phyloP scores from a whole-genome alignment of 495 filamentous ascomycete species.

The Annulohypoxylon maeteangense region DNA sequence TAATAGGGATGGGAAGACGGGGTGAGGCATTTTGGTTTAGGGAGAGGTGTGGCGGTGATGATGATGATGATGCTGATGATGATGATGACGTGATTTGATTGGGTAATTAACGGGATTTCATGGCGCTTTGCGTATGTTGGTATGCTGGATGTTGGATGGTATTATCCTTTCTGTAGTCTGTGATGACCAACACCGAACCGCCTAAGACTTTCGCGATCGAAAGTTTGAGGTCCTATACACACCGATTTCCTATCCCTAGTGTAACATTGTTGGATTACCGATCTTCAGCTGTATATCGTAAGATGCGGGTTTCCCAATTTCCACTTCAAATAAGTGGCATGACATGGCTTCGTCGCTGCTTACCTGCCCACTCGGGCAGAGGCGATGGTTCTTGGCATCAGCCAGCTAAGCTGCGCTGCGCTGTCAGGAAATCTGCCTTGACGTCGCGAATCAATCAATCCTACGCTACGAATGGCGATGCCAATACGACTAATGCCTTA shows the following conservation, averaged over 20 bases:
- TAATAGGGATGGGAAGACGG: not conserved
- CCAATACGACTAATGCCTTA: too few relatives aligned
- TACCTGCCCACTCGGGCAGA: not conserved
- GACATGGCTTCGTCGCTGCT: not conserved
- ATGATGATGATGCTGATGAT: not conserved
- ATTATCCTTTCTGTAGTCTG: conserved; percentile 19
- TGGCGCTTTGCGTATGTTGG: too few relatives aligned
- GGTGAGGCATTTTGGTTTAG: conserved; percentile 16
- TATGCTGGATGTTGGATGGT: too few relatives aligned
- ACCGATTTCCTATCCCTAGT: not conserved
- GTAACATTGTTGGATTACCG: not conserved
- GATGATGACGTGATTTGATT: not conserved
- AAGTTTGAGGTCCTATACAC: not conserved
- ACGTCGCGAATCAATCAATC: not conserved
- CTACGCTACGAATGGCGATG: not conserved
- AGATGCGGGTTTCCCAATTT: not conserved
- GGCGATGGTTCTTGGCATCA: not conserved
- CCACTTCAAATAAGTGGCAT: not conserved
- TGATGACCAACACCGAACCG: not conserved
- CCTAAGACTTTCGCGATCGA: not conserved
- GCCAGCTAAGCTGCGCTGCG: not conserved
- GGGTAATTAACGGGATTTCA: not conserved
- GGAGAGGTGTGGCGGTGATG: conserved; percentile 20
- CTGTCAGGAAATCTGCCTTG: not conserved
- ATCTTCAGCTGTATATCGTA: not conserved